Percentiles rank a stretch among this genome's conserved stretches.
Conservation (phyloP, 495 filamentous ascomycete genomes). For the Neurospora intermedia region DNA sequence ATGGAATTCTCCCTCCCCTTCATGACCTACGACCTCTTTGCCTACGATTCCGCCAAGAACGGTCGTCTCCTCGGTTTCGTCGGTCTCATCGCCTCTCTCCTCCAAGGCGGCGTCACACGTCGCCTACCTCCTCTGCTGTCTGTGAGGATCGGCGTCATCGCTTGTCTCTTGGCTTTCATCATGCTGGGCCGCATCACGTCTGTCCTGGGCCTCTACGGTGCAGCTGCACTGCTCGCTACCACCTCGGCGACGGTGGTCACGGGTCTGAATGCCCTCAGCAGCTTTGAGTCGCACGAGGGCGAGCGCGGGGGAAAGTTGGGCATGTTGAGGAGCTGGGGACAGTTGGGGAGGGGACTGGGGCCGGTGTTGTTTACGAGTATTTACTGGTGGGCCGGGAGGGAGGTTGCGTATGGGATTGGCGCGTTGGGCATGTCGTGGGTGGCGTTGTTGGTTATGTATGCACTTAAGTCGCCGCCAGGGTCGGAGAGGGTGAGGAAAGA, state of each 20-base stretch:
- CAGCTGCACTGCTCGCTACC: constrained; percentile 71
- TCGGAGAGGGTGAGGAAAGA: constrained; percentile 17
- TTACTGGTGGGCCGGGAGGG: constrained; percentile 96
- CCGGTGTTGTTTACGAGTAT: constrained; percentile 88
- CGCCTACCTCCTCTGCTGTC: constrained; percentile 67
- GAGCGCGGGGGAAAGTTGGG: constrained; percentile 83
- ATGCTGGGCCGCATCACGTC: constrained; percentile 59
- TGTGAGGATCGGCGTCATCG: constrained; percentile 66
- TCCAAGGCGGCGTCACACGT: constrained; percentile 79
- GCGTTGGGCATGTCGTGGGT: constrained; percentile 70
- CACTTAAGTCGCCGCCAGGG: constrained; percentile 44
- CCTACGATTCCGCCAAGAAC: constrained; percentile 63
- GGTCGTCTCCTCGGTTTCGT: constrained; percentile 88
- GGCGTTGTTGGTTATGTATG: constrained; percentile 55
- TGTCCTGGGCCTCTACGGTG: constrained; percentile 59
- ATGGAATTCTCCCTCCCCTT: constrained; percentile 96
- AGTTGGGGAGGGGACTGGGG: constrained; percentile 76
- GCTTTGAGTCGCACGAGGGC: constrained; percentile 69
- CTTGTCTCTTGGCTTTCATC: constrained; percentile 70
- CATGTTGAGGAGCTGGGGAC: constrained; percentile 70
- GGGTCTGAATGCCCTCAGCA: constrained; percentile 80
- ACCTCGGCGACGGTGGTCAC: constrained; percentile 93
- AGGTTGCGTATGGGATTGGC: constrained; percentile 73
- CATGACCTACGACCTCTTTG: constrained; percentile 90
- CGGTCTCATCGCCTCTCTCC: constrained; percentile 78